Conservation (phyloP, 352 stramenopile species). For the Pythium coloratum region DNA sequence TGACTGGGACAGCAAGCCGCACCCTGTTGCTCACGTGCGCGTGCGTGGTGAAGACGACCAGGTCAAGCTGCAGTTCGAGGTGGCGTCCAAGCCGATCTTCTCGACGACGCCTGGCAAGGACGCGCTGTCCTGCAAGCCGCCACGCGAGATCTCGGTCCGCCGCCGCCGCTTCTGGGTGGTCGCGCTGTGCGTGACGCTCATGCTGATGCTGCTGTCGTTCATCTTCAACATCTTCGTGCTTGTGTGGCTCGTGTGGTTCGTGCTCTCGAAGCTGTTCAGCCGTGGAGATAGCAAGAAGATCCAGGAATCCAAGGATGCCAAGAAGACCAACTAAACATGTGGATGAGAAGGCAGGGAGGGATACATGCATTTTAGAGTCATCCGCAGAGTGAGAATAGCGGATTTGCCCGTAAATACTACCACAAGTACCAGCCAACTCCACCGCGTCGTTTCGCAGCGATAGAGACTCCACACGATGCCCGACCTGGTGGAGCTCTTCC, state of each 20-base stretch:
- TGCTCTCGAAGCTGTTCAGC: slow-evolving; percentile 39
- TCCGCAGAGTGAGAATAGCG: slow-evolving; percentile 1
- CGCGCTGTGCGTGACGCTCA: slow-evolving; percentile 38
- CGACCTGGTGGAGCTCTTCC: slow-evolving; percentile 49
- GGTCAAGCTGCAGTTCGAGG: slow-evolving; percentile 69
- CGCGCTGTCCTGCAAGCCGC: slow-evolving; percentile 43
- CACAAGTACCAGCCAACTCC: not conserved
- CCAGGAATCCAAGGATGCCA: slow-evolving; percentile 11
- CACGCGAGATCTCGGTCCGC: slow-evolving; percentile 39
- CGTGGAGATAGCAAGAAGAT: slow-evolving; percentile 33
- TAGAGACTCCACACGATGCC: slow-evolving; percentile 28
- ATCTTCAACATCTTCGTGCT: slow-evolving; percentile 51
- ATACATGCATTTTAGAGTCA: slow-evolving; percentile 1
- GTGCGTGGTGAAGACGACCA: slow-evolving; percentile 58
- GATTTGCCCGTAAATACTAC: slow-evolving; percentile 5
- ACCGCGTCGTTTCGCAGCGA: not conserved
- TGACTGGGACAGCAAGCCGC: slow-evolving; percentile 68
- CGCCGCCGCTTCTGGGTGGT: slow-evolving; percentile 42
- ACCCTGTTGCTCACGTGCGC: slow-evolving; percentile 60
- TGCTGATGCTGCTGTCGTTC: slow-evolving; percentile 51
- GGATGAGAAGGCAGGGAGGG: not conserved
- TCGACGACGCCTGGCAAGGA: slow-evolving; percentile 49
- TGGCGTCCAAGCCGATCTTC: slow-evolving; percentile 42
- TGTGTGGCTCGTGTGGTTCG: slow-evolving; percentile 67
- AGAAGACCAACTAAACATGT: slow-evolving; percentile 27